Conservation (phyloP, 495 filamentous ascomycete species). For the Jackrogersella minutella region DNA sequence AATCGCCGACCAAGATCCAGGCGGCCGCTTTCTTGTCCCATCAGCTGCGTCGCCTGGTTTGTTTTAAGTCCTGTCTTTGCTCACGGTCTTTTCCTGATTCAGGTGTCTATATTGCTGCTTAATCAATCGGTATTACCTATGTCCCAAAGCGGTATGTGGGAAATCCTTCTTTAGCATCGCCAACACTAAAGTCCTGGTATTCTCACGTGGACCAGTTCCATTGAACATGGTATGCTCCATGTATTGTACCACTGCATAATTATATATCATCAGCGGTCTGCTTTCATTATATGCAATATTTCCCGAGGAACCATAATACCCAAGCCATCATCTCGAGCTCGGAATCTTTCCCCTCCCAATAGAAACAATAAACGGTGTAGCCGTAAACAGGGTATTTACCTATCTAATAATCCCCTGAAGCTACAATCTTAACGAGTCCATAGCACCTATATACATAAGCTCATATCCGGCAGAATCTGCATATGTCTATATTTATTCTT, state of each 20-base stretch:
- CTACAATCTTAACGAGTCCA: background rate
- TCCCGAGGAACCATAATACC: background rate
- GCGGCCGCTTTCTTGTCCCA: constrained; percentile 15
- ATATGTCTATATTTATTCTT: constrained; percentile 2
- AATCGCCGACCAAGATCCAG: constrained; percentile 41
- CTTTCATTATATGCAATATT: constrained; percentile 16
- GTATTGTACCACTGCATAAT: constrained; percentile 31
- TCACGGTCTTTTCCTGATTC: constrained; percentile 21
- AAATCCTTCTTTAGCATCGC: constrained; percentile 9
- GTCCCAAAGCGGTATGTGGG: constrained; percentile 31
- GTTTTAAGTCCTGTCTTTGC: constrained; percentile 13
- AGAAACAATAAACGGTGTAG: too few species aligned
- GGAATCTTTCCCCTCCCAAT: background rate
- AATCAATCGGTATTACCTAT: constrained; percentile 28
- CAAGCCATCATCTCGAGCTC: constrained; percentile 6
- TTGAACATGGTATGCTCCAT: constrained; percentile 25
- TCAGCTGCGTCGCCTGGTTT: constrained; percentile 21
- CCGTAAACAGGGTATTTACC: background rate
- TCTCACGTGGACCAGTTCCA: constrained; percentile 37
- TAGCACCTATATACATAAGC: background rate
- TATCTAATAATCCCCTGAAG: background rate
- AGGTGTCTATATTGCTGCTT: constrained; percentile 30
- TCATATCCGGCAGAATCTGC: background rate
- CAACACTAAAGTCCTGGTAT: constrained; percentile 19
- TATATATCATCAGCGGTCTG: constrained; percentile 12